Conservation (phyloP, 208 protist species). For the Acanthamoeba triangularis region DNA sequence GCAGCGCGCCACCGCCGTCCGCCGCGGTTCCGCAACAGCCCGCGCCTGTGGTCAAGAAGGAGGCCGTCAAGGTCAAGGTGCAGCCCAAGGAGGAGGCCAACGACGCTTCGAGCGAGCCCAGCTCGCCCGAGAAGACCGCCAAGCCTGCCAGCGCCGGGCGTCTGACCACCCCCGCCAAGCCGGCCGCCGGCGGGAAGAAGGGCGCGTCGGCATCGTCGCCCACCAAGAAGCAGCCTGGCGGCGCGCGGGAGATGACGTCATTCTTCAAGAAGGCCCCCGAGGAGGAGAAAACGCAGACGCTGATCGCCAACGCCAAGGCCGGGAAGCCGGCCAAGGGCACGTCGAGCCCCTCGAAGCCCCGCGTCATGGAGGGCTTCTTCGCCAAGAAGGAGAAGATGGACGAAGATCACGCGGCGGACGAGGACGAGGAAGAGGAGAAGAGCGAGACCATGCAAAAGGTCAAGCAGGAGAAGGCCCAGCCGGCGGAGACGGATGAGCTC, state of each 20-base stretch:
- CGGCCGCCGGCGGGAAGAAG: not conserved
- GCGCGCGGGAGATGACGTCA: constrained; percentile 12
- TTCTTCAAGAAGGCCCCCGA: constrained; percentile 61
- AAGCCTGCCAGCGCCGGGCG: not conserved
- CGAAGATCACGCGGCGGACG: not conserved
- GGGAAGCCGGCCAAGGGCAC: not conserved
- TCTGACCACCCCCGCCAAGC: not conserved
- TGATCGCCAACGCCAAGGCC: constrained; percentile 27
- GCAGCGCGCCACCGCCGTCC: not conserved
- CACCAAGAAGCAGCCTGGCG: not conserved
- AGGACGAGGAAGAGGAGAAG: not conserved
- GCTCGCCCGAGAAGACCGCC: not conserved
- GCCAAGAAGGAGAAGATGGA: constrained; percentile 44
- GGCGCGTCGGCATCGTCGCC: not conserved
- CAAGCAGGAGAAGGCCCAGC: not conserved
- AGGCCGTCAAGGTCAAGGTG: constrained; percentile 4
- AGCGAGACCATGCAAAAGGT: not conserved
- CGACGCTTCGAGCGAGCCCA: not conserved
- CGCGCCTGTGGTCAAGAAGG: not conserved
- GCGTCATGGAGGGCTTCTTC: constrained; percentile 17
- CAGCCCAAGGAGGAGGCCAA: constrained; percentile 9
- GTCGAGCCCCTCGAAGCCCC: not conserved
- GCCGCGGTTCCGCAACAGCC: not conserved
- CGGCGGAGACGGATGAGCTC: not conserved
- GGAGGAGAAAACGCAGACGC: constrained; percentile 62